Base-by-base conservation (phyloP, 139 green algal species). In the Coelastrella sp. region DNA sequence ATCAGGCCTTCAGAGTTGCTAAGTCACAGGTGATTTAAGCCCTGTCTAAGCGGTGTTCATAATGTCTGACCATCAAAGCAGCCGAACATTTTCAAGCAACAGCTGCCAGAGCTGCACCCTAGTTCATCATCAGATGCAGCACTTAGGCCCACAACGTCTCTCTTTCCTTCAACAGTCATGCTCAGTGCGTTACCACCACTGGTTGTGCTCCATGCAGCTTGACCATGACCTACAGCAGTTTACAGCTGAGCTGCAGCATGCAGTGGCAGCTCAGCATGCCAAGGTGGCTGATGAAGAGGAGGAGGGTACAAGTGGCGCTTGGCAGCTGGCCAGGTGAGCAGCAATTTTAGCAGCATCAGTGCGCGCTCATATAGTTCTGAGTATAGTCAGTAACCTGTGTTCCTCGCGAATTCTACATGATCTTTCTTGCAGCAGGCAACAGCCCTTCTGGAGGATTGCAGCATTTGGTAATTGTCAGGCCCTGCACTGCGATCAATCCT, bases 171-270 rank as follows among this genome's bases (percentile, higher is more conserved):
- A 49, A 49, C 35, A 49, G 35, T 49, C 35, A n/a, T n/a, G n/a
- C n/a, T n/a, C n/a, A 49, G 35, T 49, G 35, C 1, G 35, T 3
- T 49, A 49, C 35, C 35, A 49, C 35, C 3, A 1, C 35, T 49
- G 35, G 35, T 49, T n/a, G 10, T 19, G 15, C 7, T 24, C n/a
- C 57, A 7, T 63, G 22, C 74, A 86, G 76, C 60, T 85, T 22
- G 78, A 90, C 63, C n/a, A 81, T 20, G 76, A 90, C 78, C 14
- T 85, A 63, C 76, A 87, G 87, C 87, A 85, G 19, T 78, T 87
- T 17, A 79, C 57, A 7, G 11, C 22, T 22, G 87, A 90, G 25
- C 70, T 87, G 78, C 75, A 84, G 14, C 17, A 61, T 58, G 75
- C 75, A 82, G 12, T 22, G 11, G 75, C 75, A 60, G 58, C 9